Conservation (phyloP, 2,329 filamentous ascomycete species). For the Penicillium sp. region DNA sequence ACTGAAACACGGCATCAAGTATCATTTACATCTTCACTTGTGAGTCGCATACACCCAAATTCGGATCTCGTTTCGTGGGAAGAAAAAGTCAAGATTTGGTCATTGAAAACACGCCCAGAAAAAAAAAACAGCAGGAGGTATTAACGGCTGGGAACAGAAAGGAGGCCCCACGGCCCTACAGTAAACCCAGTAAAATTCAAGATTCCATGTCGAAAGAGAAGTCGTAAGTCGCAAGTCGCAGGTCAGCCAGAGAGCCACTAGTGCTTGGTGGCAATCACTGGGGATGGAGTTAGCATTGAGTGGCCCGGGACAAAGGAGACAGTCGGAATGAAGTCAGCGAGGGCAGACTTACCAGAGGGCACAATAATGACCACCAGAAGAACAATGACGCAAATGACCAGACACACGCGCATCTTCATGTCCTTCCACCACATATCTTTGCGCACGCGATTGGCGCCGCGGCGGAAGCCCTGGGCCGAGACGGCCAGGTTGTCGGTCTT, state of each 20-base stretch:
- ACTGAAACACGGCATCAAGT: slow-evolving; percentile 40
- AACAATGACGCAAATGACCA: slow-evolving; percentile 87
- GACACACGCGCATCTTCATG: slow-evolving; percentile 99
- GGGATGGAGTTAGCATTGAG: slow-evolving; percentile 16
- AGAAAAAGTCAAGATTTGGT: slow-evolving; percentile 31
- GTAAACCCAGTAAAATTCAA: slow-evolving; percentile 36
- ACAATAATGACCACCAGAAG: slow-evolving; percentile 93
- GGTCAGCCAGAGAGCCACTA: slow-evolving; percentile 25
- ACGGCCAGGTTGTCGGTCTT: slow-evolving; percentile 91
- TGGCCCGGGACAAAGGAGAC: background rate
- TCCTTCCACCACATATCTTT: slow-evolving; percentile 99
- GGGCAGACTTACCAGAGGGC: slow-evolving; percentile 66
- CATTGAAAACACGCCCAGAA: slow-evolving; percentile 36
- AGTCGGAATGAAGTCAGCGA: background rate
- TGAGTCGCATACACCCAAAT: slow-evolving; percentile 26
- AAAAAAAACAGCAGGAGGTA: slow-evolving; percentile 36
- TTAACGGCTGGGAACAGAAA: slow-evolving; percentile 38
- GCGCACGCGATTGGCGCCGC: slow-evolving; percentile 92
- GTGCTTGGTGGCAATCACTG: slow-evolving; percentile 48
- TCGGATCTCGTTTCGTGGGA: slow-evolving; percentile 30
- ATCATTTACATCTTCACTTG: slow-evolving; percentile 47
- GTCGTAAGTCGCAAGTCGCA: slow-evolving; percentile 27
- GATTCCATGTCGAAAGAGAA: slow-evolving; percentile 33
- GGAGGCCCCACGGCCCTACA: slow-evolving; percentile 29
- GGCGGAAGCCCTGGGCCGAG: slow-evolving; percentile 92